Percentiles rank a stretch among this genome's conserved stretches.
phyloP scores from a whole-genome alignment of 139 green algal genomes.

The Ettlia oleoabundans region DNA sequence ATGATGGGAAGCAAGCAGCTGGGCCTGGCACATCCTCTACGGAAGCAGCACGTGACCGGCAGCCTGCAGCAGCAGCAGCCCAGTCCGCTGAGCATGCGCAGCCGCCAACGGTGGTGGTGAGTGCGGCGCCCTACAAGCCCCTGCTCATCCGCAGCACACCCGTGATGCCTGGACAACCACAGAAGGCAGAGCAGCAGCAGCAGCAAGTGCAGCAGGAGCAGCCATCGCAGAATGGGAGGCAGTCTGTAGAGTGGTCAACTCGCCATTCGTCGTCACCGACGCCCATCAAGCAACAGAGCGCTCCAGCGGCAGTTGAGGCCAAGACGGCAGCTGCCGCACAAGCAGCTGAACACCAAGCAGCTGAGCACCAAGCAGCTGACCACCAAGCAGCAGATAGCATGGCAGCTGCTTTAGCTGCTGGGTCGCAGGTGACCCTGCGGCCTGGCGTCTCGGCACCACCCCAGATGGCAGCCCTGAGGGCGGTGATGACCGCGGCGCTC shows the following conservation, averaged over 20 bases:
- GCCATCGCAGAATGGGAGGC: neutral
- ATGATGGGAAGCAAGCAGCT: neutral
- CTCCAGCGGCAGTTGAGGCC: neutral
- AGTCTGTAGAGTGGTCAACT: neutral
- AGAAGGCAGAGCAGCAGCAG: neutral
- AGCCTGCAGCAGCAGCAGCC: neutral
- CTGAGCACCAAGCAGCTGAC: no score
- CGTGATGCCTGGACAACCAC: neutral
- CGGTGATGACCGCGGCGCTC: no score
- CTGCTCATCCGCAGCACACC: constrained; percentile 10
- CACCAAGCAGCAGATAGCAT: no score
- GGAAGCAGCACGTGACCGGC: neutral
- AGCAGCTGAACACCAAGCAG: no score
- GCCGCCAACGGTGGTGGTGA: neutral
- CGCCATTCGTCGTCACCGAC: neutral
- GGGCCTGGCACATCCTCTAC: neutral
- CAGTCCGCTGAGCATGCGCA: neutral
- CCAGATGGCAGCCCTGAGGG: no score
- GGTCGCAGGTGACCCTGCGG: no score
- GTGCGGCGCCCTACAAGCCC: neutral
- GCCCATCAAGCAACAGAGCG: neutral
- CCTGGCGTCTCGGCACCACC: no score
- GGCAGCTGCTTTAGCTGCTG: no score
- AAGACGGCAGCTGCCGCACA: neutral
- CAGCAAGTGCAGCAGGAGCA: constrained; percentile 4